Evolutionary conservation across 2,329 filamentous ascomycete species (phyloP), one percentile per base, ranked within the genome.

Genomic region (Alternaria consortialis): DNA sequence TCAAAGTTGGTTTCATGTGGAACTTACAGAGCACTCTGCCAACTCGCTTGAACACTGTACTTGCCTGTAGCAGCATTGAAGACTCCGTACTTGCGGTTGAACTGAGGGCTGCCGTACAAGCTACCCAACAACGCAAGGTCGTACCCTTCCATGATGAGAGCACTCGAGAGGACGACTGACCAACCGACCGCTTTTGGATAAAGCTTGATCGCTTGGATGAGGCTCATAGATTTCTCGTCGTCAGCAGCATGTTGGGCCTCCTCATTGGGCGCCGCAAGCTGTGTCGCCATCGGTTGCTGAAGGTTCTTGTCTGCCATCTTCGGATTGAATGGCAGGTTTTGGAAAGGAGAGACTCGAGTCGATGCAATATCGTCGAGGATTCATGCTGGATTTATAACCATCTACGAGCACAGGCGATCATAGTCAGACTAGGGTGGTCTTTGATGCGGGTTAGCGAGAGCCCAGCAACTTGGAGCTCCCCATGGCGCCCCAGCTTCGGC

Each of bases 141-240:
- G 79, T 93, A 95, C 7, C 91, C 92, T 77, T 96, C 93, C 93
- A 97, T 97, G 69, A 87, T 88, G 74, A 97, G 92, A 75, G 90
- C 92, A 1, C 91, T 94, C 7, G 91, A 94, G 74, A 97, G 92
- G 56, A 96, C 83, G 43, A 96, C 74, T 70, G 90, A 92, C 91
- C 92, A 97, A 11, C 82, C 85, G 54, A 95, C 89, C 34, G 93
- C 93, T 81, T 95, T 94, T 53, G 92, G 93, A 74, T 97, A 97
- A 20, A 94, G 83, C 72, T 83, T 87, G 77, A 96, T 84, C 60
- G 91, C 92, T 81, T 96, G 87, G 70, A 85, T 69, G 62, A 97
- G 80, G n/a, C 78, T 78, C 81, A 84, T 83, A 39, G 71, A 76
- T 58, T 82, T 80, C 62, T 84, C 81, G 50, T 79, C 80, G 27